A percentile compares a stretch with the other conserved stretches of the same genome.
These are phyloP conservation scores for Arctostaphylos glauca DNA, from an alignment of 148 eudicot species.

Conservation along the genomic window DNA sequence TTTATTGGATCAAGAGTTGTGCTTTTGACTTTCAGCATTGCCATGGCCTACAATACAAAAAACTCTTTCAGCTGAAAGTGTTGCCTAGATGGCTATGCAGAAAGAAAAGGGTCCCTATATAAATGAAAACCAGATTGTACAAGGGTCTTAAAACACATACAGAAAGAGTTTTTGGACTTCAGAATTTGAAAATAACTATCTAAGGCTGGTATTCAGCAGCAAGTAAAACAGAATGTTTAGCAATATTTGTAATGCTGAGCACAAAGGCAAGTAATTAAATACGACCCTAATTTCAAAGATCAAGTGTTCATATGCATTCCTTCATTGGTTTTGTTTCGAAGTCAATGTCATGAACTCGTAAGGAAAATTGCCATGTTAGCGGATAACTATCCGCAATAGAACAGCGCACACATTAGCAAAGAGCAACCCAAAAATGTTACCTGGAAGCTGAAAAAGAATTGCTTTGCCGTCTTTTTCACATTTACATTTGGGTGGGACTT, in stretches of 20 bases:
- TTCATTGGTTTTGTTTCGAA: neutral
- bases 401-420: neutral
- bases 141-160: neutral
- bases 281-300: neutral
- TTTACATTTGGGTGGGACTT: constrained; percentile 71
- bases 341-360: neutral
- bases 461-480: constrained; percentile 76
- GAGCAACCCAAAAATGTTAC: constrained; percentile 30
- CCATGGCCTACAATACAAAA: constrained; percentile 81
- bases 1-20: constrained; percentile 34
- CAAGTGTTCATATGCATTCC: neutral
- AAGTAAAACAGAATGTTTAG: neutral
- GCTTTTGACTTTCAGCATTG: constrained; percentile 63
- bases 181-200: neutral
- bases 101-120: neutral
- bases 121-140: neutral
- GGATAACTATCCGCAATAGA: neutral
- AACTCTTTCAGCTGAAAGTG: neutral
- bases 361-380: neutral
- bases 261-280: neutral
- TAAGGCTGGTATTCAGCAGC: neutral
- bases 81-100: neutral
- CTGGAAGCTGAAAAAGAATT: constrained; percentile 70
- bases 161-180: neutral
- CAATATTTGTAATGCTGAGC: neutral